Percentiles rank a stretch among this genome's conserved stretches.
Conservation (phyloP, 306 rosid genomes). For the Dalbergia cochinchinensis region DNA sequence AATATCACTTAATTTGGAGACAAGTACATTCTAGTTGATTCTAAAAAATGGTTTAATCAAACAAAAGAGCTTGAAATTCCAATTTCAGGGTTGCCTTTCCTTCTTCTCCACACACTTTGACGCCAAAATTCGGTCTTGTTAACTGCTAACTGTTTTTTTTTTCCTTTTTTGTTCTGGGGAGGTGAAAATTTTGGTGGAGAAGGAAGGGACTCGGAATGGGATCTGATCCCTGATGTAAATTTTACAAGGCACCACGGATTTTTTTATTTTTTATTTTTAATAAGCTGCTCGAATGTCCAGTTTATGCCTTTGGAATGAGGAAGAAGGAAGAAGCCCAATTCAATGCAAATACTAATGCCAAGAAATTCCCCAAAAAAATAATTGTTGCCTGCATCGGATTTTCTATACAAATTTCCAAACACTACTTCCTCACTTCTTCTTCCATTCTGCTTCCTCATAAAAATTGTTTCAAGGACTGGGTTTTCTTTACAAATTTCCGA, state of each 20-base stretch:
- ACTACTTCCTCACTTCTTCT: no score
- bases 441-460: background rate
- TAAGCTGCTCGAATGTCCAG: no score
- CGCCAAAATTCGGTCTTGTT: background rate
- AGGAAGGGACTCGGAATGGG: no score
- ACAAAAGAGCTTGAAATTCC: slow-evolving; percentile 1
- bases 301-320: background rate
- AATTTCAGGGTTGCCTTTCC: background rate
- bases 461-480: slow-evolving; percentile 42
- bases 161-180: no score
- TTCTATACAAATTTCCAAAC: no score
- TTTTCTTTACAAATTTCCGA: slow-evolving; percentile 46
- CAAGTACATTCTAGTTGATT: background rate
- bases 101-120: background rate
- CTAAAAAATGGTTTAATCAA: background rate
- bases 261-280: no score
- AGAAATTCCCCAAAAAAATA: background rate
- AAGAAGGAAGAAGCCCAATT: slow-evolving; percentile 15
- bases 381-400: no score
- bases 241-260: no score
- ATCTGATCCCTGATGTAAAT: no score
- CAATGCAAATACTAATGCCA: slow-evolving; percentile 23
- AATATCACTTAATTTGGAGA: background rate
- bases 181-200: no score
- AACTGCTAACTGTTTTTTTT: background rate